Evolutionary conservation across 2,329 filamentous ascomycete genomes (phyloP).

Genomic region (Ceratocystis ficicola): DNA sequence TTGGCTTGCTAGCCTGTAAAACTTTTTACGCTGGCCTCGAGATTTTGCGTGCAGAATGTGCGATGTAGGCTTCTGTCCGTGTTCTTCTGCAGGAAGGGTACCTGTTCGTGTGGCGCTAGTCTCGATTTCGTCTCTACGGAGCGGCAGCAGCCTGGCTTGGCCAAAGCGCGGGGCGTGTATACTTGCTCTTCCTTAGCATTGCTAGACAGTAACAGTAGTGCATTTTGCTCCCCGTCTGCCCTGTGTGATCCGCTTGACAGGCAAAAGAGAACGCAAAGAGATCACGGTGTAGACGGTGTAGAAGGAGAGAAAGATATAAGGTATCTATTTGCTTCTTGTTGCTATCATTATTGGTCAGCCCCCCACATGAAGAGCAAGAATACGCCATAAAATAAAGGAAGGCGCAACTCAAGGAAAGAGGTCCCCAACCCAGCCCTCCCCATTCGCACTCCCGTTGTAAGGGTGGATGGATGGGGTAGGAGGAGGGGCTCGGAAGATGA

Average conservation of each 20-base stretch:
- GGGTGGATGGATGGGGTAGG: background rate
- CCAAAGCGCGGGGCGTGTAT: background rate
- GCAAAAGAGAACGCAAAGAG: background rate
- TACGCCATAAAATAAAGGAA: background rate
- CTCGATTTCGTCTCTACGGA: background rate
- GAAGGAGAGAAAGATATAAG: too few relatives aligned
- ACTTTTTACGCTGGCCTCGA: background rate
- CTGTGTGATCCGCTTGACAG: background rate
- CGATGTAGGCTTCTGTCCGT: background rate
- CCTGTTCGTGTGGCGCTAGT: background rate
- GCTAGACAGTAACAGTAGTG: background rate
- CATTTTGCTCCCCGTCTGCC: background rate
- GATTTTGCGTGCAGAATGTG: background rate
- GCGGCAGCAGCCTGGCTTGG: constrained; percentile 1
- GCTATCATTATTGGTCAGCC: too few relatives aligned
- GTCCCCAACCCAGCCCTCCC: background rate
- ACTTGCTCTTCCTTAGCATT: background rate
- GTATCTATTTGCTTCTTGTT: background rate
- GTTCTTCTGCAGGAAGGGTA: background rate
- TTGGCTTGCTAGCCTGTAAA: background rate
- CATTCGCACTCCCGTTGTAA: background rate
- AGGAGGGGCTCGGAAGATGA: constrained; percentile 4
- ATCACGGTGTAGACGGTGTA: background rate
- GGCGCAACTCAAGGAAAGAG: background rate
- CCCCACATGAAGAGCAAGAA: too few relatives aligned